These are phyloP conservation scores for Amylocystis lapponica DNA, from an alignment of 768 basidiomycete species.

Conservation along the genomic window DNA sequence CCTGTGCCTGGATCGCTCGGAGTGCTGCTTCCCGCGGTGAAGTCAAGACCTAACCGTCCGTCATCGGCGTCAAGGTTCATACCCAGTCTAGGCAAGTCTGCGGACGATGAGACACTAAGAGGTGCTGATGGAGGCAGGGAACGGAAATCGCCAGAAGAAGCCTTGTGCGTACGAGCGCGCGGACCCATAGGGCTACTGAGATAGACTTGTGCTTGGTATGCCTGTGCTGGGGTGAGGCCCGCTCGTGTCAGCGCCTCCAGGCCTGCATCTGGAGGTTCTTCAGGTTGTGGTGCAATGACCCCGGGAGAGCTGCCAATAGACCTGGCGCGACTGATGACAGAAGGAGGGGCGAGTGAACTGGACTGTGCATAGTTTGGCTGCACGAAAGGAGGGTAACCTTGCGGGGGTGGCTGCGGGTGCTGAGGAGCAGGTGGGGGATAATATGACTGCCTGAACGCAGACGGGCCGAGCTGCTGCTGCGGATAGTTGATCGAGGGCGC, in stretches of 20 bases:
- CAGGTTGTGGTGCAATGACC: slow-evolving; percentile 40
- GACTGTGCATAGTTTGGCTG: slow-evolving; percentile 22
- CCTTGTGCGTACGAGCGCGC: too few species aligned
- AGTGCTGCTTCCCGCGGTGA: slow-evolving; percentile 8
- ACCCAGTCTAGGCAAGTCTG: slow-evolving; percentile 33
- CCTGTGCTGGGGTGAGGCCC: slow-evolving; percentile 71
- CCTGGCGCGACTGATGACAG: slow-evolving; percentile 39
- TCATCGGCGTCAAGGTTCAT: slow-evolving; percentile 49
- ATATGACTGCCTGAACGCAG: slow-evolving; percentile 34
- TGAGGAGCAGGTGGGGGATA: slow-evolving; percentile 31
- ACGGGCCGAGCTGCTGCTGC: slow-evolving; percentile 16
- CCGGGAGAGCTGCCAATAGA: slow-evolving; percentile 45
- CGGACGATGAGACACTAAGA: slow-evolving; percentile 11
- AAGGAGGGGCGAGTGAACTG: slow-evolving; percentile 34
- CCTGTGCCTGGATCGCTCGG: slow-evolving; percentile 14
- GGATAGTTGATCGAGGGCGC: slow-evolving; percentile 24
- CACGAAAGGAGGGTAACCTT: slow-evolving; percentile 15
- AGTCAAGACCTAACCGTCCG: slow-evolving; percentile 55
- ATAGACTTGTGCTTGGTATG: slow-evolving; percentile 75
- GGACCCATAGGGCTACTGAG: slow-evolving; percentile 36
- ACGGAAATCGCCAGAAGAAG: slow-evolving; percentile 18
- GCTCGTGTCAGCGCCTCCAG: slow-evolving; percentile 40
- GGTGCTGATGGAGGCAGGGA: neutral
- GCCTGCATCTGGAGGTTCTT: slow-evolving; percentile 43
- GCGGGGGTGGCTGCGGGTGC: slow-evolving; percentile 18